Evolutionary conservation across 345 rosid genomes (phyloP), one percentile per base, ranked within the genome.

Genomic region (Turritis glabra): DNA sequence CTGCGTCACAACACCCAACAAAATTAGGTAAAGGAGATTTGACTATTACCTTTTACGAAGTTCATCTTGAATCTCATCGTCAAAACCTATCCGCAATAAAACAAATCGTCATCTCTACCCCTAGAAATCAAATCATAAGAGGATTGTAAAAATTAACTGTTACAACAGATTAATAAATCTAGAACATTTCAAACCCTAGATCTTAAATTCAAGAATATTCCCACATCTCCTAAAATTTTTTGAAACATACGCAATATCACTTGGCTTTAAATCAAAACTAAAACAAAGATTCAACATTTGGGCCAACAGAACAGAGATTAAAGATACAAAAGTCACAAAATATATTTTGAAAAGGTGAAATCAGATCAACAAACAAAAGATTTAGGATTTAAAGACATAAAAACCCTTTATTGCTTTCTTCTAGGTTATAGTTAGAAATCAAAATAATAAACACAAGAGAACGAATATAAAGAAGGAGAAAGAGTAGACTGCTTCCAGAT

Each of bases 161-260:
- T 18, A 21, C 5, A 61, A 27, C 32, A 50, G 3, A 52, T 10
- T 40, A 19, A 54, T 40, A 7, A 73, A 53, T 51, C 23, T 11
- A 64, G n/a, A 54, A 13, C 23, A 15, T 40, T 14, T 8, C 12
- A 56, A 23, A 47, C 60, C 53, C 43, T 67, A 67, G 73, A 66
- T 74, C 78, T 74, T 66, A 41, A 44, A 56, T 18, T 56, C 12
- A 32, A 44, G 2, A 27, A 22, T n/a, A 9, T 43, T 3, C 8
- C 21, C 21, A 29, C 57, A 50, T 17, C 38, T 50, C 13, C 27
- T 32, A 40, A 57, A n/a, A n/a, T n/a, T n/a, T n/a, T n/a, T n/a
- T n/a, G n/a, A n/a, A n/a, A n/a, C n/a, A n/a, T n/a, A n/a, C n/a
- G n/a, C n/a, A n/a, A n/a, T n/a, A n/a, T 55, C 40, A 43, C n/a